phyloP scores from a whole-genome alignment of 495 filamentous ascomycete genomes.

The Hypoxylon lienhwacheense region DNA sequence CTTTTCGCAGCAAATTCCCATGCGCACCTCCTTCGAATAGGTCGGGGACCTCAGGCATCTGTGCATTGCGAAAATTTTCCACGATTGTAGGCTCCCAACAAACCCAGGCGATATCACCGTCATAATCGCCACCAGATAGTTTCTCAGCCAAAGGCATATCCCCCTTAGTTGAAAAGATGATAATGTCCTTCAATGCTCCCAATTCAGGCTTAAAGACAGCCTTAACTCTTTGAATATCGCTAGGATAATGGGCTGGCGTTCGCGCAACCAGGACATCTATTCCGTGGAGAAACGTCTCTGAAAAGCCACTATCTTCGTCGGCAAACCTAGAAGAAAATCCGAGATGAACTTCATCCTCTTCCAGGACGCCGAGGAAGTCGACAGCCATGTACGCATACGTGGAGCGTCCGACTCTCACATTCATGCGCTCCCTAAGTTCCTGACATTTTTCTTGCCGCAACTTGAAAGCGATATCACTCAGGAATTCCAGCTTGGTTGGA shows the following conservation, averaged over 20 bases:
- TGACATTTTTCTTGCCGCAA: slow-evolving; percentile 59
- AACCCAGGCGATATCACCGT: slow-evolving; percentile 87
- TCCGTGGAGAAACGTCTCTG: slow-evolving; percentile 62
- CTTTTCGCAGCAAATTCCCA: slow-evolving; percentile 61
- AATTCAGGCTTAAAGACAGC: slow-evolving; percentile 66
- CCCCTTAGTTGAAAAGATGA: slow-evolving; percentile 79
- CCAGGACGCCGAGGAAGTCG: slow-evolving; percentile 71
- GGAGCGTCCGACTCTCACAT: slow-evolving; percentile 72
- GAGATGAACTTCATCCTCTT: slow-evolving; percentile 76
- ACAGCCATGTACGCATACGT: slow-evolving; percentile 79
- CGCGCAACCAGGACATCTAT: slow-evolving; percentile 86
- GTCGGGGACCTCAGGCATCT: slow-evolving; percentile 53
- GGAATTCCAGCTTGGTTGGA: slow-evolving; percentile 58
- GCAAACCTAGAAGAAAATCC: slow-evolving; percentile 71
- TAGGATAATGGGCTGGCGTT: slow-evolving; percentile 74
- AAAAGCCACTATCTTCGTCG: slow-evolving; percentile 55
- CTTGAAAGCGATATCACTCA: slow-evolving; percentile 59
- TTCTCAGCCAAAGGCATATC: slow-evolving; percentile 71
- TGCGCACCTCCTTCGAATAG: slow-evolving; percentile 58
- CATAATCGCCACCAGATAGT: slow-evolving; percentile 92
- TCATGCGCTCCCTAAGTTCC: slow-evolving; percentile 61
- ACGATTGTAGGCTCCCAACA: slow-evolving; percentile 86
- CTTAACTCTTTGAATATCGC: slow-evolving; percentile 76
- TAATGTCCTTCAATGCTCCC: slow-evolving; percentile 77
- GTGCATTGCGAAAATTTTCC: slow-evolving; percentile 70